These are phyloP conservation scores for Thelonectria rubi DNA, from an alignment of 2,329 filamentous ascomycete species.

Conservation along the genomic window DNA sequence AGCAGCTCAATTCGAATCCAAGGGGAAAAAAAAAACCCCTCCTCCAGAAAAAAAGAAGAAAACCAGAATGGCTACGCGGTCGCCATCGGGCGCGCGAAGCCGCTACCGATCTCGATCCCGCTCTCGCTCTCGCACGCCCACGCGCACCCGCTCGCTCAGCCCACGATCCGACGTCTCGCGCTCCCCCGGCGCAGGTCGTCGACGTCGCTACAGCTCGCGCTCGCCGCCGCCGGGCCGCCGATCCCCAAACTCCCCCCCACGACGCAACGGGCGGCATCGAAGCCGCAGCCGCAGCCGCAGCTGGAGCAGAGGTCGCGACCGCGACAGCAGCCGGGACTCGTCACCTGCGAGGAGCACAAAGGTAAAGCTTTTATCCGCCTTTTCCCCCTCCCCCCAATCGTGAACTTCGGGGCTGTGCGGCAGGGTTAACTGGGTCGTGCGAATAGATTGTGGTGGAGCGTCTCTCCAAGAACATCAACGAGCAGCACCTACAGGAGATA, in stretches of 20 bases:
- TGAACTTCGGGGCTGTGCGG: not conserved
- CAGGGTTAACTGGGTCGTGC: conserved; percentile 23
- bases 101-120: conserved; percentile 47
- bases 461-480: conserved; percentile 92
- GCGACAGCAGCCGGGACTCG: conserved; percentile 7
- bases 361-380: conserved; percentile 46
- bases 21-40: too few species aligned
- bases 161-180: conserved; percentile 48
- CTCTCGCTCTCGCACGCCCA: conserved; percentile 49
- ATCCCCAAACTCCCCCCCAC: conserved; percentile 34
- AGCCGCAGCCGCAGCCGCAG: conserved; percentile 45
- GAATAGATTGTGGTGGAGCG: conserved; percentile 92
- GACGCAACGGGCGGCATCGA: conserved; percentile 47
- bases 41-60: too few species aligned
- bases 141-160: conserved; percentile 49
- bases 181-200: conserved; percentile 42
- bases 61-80: conserved; percentile 44
- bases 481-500: conserved; percentile 88
- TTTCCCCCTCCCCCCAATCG: not conserved
- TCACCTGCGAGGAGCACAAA: conserved; percentile 61
- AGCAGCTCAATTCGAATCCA: too few species aligned
- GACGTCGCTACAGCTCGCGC: conserved; percentile 47
- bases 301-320: conserved; percentile 49
- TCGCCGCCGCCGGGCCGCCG: conserved; percentile 46
- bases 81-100: conserved; percentile 46